Evolutionary conservation across 495 filamentous ascomycete genomes (phyloP), one percentile per base, ranked within the genome.

Genomic region (Annulohypoxylon moriforme): DNA sequence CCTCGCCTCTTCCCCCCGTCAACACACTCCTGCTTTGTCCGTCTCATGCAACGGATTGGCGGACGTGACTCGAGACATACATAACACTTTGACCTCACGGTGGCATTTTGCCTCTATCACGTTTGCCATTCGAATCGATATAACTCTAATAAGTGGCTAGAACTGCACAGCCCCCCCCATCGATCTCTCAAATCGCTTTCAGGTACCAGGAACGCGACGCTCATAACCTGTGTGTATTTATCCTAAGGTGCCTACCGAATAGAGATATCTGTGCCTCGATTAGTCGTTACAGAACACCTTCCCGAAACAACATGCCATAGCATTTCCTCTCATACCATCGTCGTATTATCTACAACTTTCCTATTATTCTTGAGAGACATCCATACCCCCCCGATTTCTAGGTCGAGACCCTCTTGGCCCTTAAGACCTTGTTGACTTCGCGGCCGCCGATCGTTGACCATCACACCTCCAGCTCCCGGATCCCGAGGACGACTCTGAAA

Each of bases 281-380:
- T 66, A 62, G 56, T 46, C 18, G 60, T 65, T 70, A 70, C 68
- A 61, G 61, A 70, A 70, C 46, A 52, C 68, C 56, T 70, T 65
- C 61, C 68, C 61, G 61, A 70, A 70, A 70, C 61, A 70, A 70
- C 61, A 65, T 62, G 38, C 58, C 58, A 67, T 72, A 66, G 59
- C 42, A 44, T 67, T 67, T 72, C n/a, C 49, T n/a, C 31, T 47
- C 22, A 64, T 67, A 69, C 62, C 29, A 52, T 62, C 33, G 56
- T 66, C 66, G 66, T 66, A 73, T 69, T 67, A 20, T 66, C 66
- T 73, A 69, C 52, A 60, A 61, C 31, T 42, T 34, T 64, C 52
- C 20, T 60, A 68, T 72, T 44, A 68, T 72, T 65, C 50, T 73
- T 73, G 60, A 57, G 66, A 73, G 38, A 64, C 66, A 67, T 69